phyloP scores from a whole-genome alignment of 345 rosid genomes.

The Litchi chinensis region DNA sequence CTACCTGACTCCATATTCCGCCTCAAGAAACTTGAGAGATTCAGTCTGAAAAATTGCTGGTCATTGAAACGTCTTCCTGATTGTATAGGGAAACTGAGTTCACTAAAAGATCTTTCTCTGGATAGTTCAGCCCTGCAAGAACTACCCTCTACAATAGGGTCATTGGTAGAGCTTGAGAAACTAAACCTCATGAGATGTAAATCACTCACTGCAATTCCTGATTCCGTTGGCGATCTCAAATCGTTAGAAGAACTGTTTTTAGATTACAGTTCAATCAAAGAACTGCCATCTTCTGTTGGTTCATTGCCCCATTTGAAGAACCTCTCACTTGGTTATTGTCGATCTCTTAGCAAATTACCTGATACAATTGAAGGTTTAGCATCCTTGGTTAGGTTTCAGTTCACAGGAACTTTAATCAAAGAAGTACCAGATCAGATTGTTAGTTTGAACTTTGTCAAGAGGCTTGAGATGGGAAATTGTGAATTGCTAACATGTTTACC shows the following conservation, averaged over 20 bases:
- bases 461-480: conserved; percentile 9
- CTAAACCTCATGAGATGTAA: conserved; percentile 23
- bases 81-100: conserved; percentile 21
- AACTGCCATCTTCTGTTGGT: conserved; percentile 9
- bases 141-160: conserved; percentile 16
- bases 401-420: background rate
- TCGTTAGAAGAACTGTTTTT: conserved; percentile 2
- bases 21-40: conserved; percentile 22
- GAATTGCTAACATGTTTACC: conserved; percentile 1
- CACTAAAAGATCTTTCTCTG: conserved; percentile 21
- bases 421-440: conserved; percentile 2
- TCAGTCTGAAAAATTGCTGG: conserved; percentile 19
- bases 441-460: background rate
- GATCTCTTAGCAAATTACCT: conserved; percentile 5
- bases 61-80: conserved; percentile 10
- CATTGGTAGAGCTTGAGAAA: conserved; percentile 13
- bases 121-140: conserved; percentile 7
- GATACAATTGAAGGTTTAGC: conserved; percentile 7
- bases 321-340: background rate
- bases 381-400: background rate
- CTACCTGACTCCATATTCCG: conserved; percentile 16
- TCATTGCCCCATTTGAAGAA: background rate
- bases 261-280: background rate
- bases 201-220: conserved; percentile 20
- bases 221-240: conserved; percentile 23